A percentile compares a stretch with the other conserved stretches of the same genome.
Conservation (phyloP, 768 basidiomycete genomes). For the Clavulina sp. region DNA sequence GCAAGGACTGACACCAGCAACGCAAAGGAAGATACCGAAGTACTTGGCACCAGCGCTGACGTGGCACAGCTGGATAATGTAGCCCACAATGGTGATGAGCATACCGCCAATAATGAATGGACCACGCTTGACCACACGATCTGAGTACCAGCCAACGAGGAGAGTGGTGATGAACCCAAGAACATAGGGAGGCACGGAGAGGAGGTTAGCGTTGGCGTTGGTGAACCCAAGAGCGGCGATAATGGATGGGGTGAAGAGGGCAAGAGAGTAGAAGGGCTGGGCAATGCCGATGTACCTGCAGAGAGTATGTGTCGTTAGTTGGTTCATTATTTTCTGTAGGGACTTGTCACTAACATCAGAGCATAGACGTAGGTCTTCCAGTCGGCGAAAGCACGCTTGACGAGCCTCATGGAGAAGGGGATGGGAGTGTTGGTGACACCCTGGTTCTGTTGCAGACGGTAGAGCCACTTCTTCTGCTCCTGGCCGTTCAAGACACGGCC, state of each 20-base stretch:
- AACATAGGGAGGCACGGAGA: constrained; percentile 20
- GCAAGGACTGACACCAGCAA: constrained; percentile 13
- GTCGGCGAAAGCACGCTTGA: constrained; percentile 14
- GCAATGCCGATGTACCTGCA: constrained; percentile 21
- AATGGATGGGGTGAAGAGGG: constrained; percentile 26
- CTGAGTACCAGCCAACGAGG: constrained; percentile 19
- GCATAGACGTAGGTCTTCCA: constrained; percentile 16
- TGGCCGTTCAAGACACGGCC: too few relatives aligned
- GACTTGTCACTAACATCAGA: constrained; percentile 4
- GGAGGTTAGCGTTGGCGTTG: constrained; percentile 11
- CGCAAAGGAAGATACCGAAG: constrained; percentile 12
- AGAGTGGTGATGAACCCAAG: constrained; percentile 25
- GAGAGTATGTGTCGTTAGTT: background rate
- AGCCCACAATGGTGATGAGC: constrained; percentile 12
- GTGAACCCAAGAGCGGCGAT: constrained; percentile 20
- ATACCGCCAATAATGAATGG: constrained; percentile 19
- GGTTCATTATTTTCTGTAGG: constrained; percentile 9
- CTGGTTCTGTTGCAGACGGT: constrained; percentile 19
- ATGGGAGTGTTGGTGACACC: constrained; percentile 20
- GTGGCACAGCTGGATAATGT: constrained; percentile 12
- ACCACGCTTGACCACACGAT: constrained; percentile 19
- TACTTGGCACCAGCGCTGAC: constrained; percentile 11
- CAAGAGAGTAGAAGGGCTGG: constrained; percentile 22
- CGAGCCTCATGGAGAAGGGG: constrained; percentile 12
- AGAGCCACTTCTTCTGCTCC: constrained; percentile 20